Percentiles rank a stretch among this genome's conserved stretches.
These are phyloP conservation scores for Aspergillus sp. DNA, from an alignment of 2,329 filamentous ascomycete species.

Conservation along the genomic window DNA sequence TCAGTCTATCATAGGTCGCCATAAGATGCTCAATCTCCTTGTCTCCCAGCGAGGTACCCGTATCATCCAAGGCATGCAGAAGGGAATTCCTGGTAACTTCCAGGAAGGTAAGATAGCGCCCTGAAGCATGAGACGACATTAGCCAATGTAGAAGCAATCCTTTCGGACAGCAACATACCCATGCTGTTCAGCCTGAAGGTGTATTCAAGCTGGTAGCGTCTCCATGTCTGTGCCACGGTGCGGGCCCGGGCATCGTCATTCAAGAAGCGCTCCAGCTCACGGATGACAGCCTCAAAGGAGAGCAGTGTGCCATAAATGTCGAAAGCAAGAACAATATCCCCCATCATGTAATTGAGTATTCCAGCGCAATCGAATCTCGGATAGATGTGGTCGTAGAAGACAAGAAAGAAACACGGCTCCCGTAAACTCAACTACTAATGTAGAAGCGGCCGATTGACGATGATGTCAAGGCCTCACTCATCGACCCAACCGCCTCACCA, in stretches of 20 bases:
- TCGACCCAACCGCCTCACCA: neutral
- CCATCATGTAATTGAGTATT: constrained; percentile 13
- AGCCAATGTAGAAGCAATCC: neutral
- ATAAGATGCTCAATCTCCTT: constrained; percentile 56
- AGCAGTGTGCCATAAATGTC: constrained; percentile 76
- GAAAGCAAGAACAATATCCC: constrained; percentile 62
- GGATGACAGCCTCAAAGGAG: constrained; percentile 68
- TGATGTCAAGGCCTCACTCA: constrained; percentile 1
- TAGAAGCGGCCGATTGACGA: neutral
- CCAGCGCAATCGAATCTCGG: no score
- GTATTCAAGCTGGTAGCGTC: constrained; percentile 73
- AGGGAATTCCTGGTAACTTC: constrained; percentile 65
- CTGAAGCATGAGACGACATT: constrained; percentile 41
- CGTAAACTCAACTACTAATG: no score
- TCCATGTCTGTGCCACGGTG: constrained; percentile 62
- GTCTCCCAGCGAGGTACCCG: constrained; percentile 48
- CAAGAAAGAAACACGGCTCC: neutral
- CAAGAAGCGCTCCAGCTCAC: constrained; percentile 59
- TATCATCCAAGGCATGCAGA: constrained; percentile 64
- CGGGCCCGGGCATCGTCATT: constrained; percentile 57
- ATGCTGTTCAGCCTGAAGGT: constrained; percentile 76
- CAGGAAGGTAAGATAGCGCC: constrained; percentile 62
- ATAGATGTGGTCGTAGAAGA: no score
- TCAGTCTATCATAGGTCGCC: constrained; percentile 64
- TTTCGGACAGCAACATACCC: constrained; percentile 51